Evolutionary conservation across 768 basidiomycete genomes (phyloP), one percentile per base, ranked within the genome.

Genomic region (Trametes meyenii): DNA sequence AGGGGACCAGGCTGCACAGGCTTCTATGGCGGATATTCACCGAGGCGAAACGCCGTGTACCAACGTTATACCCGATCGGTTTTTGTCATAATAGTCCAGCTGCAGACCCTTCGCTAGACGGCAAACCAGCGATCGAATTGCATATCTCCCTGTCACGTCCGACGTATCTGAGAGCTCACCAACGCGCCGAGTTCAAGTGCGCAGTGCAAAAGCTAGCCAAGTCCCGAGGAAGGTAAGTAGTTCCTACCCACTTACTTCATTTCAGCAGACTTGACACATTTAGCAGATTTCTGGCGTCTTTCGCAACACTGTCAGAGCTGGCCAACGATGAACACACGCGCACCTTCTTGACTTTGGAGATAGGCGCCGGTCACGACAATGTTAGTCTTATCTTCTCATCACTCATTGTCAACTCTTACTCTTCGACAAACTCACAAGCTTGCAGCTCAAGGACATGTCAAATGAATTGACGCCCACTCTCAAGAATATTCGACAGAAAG

Each of bases 81-180:
- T 29, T 63, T 23, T n/a, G 35, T 29, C 3, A 36, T 50, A 5
- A 58, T 45, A 64, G 6, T 14, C 35, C 13, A 29, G 60, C 40
- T 40, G 63, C 35, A 52, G 60, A 26, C 21, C 68, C 66, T 16
- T 40, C 60, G 35, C 55, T 50, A n/a, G 17, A 36, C 24, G 29
- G 29, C 24, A 55, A 54, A 50, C 24, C 35, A 60, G 48, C 19
- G 3, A 13, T 68, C 17, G 85, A 89, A 64, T 78, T 97, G 36
- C 96, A 97, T 67, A 77, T 98, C 43, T 96, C 94, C 1, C 78
- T 98, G 13, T 89, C 94, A 0, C 83, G 92, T 4, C 93, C 94
- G 11, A 81, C 90, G 29, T 94, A 85, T 69, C 75, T 97, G 33
- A 85, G 90, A 19, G 81, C 87, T 2, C 86, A 94, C 70, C 94